Percentiles rank a stretch among this genome's conserved stretches.
Evolutionary conservation across 495 filamentous ascomycete genomes (phyloP).

Genomic region (Rhypophila decipiens): DNA sequence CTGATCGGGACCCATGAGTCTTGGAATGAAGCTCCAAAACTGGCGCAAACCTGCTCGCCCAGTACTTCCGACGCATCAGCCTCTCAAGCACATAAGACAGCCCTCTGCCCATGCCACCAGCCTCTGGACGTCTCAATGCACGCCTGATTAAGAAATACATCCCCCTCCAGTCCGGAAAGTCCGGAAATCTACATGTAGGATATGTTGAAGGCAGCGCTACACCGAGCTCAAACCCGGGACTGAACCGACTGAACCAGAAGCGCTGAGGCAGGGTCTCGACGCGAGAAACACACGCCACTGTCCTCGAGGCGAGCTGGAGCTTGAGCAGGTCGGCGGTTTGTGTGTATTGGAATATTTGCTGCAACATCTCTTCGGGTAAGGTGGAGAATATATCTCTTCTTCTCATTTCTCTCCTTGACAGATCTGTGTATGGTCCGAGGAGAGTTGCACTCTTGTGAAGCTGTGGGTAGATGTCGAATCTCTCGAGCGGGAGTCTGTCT

Average conservation of each 20-base stretch:
- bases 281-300: not conserved
- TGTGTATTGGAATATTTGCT: conserved; percentile 2
- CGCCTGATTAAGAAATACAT: conserved; percentile 12
- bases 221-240: conserved; percentile 11
- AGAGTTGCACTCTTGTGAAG: not conserved
- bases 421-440: not conserved
- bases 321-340: conserved; percentile 3
- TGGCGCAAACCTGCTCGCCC: conserved; percentile 8
- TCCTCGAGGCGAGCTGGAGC: conserved; percentile 9
- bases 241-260: conserved; percentile 17
- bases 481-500: not conserved
- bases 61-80: conserved; percentile 11
- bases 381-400: conserved; percentile 6
- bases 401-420: too few relatives aligned
- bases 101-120: not conserved
- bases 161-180: conserved; percentile 8
- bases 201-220: conserved; percentile 11
- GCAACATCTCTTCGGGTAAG: conserved; percentile 5
- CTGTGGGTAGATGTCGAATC: not conserved
- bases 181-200: not conserved
- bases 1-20: not conserved
- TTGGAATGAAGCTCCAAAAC: not conserved
- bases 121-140: not conserved
- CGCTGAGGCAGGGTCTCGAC: not conserved
- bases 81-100: not conserved